These are phyloP conservation scores for Globisporangium echinulatum DNA, from an alignment of 352 stramenopile species.

Conservation along the genomic window DNA sequence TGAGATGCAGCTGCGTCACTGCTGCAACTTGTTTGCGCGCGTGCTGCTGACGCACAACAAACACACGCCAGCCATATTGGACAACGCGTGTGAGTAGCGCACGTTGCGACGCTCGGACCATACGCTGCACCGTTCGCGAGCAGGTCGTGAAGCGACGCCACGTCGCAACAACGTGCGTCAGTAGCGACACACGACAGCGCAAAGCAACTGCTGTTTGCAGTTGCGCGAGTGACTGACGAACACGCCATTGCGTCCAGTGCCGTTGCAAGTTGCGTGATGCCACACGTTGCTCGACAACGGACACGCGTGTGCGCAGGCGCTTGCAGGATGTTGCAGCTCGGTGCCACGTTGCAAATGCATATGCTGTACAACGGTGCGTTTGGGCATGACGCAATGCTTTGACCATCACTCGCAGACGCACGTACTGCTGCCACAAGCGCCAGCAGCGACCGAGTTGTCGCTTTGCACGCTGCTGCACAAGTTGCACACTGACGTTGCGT, in stretches of 20 bases:
- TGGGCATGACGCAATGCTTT: conserved; percentile 6
- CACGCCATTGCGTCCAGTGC: conserved; percentile 10
- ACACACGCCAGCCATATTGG: conserved; percentile 18
- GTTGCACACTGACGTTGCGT: too few relatives aligned
- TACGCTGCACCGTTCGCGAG: not conserved
- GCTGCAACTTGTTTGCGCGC: too few relatives aligned
- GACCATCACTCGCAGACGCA: conserved; percentile 10
- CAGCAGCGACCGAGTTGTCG: too few relatives aligned
- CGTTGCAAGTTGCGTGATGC: not conserved
- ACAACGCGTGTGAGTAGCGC: conserved; percentile 13
- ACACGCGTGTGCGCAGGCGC: not conserved
- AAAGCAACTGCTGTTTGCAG: not conserved
- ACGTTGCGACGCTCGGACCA: not conserved
- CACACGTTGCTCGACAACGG: not conserved
- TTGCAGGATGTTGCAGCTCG: not conserved
- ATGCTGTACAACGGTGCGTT: not conserved
- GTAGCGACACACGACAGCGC: not conserved
- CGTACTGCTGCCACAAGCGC: too few relatives aligned
- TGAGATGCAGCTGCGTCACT: too few relatives aligned
- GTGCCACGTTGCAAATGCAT: conserved; percentile 4
- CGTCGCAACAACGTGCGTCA: not conserved
- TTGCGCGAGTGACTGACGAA: not conserved
- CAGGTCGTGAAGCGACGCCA: not conserved
- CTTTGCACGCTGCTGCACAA: too few relatives aligned
- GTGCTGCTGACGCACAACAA: not conserved